Percentiles rank a stretch among this genome's conserved stretches.
These are phyloP conservation scores for Raffaelea arxii DNA, from an alignment of 2,329 filamentous ascomycete species.

Conservation along the genomic window DNA sequence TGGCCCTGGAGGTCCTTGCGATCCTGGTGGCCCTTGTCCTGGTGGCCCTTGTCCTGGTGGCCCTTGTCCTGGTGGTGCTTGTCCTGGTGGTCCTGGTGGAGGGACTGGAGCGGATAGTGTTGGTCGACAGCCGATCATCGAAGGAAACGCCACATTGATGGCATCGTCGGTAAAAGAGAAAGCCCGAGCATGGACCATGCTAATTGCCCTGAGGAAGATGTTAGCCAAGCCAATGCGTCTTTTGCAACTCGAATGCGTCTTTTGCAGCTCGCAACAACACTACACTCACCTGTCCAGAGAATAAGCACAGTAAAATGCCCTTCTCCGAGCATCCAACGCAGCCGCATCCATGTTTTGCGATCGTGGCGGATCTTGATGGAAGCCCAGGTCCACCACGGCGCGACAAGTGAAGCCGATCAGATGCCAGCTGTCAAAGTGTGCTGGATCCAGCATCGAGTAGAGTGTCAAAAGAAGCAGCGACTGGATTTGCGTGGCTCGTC, in stretches of 20 bases:
- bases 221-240: no score
- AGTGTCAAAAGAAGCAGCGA: conserved; percentile 77
- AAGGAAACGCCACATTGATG: conserved; percentile 69
- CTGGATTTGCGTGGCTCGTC: conserved; percentile 77
- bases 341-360: conserved; percentile 58
- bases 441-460: conserved; percentile 82
- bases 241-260: no score
- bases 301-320: conserved; percentile 86
- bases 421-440: conserved; percentile 91
- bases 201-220: conserved; percentile 60
- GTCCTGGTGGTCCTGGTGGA: conserved; percentile 14
- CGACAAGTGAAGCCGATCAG: conserved; percentile 83
- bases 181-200: conserved; percentile 74
- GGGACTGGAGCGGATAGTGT: neutral
- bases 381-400: conserved; percentile 78
- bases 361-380: conserved; percentile 81
- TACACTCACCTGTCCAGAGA: conserved; percentile 67
- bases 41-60: neutral
- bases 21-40: conserved; percentile 28
- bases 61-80: conserved; percentile 26
- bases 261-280: no score
- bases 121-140: conserved; percentile 21
- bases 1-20: no score
- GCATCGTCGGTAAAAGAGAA: conserved; percentile 94
- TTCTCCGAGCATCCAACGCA: conserved; percentile 66